These are phyloP conservation scores for Panellus pusillus DNA, from an alignment of 768 basidiomycete genomes.

Conservation along the genomic window DNA sequence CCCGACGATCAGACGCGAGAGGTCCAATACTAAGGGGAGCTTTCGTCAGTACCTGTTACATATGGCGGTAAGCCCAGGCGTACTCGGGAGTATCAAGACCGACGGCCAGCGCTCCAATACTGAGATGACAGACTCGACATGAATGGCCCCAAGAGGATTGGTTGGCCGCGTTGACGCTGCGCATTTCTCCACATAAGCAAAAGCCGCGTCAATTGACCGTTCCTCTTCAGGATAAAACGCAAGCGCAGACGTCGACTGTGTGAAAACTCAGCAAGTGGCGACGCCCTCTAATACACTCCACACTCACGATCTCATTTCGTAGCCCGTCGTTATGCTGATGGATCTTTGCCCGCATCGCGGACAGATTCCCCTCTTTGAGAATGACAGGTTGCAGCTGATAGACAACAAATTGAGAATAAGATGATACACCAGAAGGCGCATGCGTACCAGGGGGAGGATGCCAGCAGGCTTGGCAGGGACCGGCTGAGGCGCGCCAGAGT, in stretches of 20 bases:
- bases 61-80: slow-evolving; percentile 13
- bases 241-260: slow-evolving; percentile 67
- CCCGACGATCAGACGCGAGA: slow-evolving; percentile 73
- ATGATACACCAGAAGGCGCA: background rate
- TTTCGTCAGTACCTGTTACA: background rate
- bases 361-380: slow-evolving; percentile 84
- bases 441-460: slow-evolving; percentile 53
- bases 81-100: slow-evolving; percentile 72
- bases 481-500: slow-evolving; percentile 44
- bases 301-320: slow-evolving; percentile 65
- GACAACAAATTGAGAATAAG: background rate
- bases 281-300: background rate
- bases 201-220: slow-evolving; percentile 57
- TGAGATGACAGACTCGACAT: slow-evolving; percentile 61
- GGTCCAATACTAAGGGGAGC: slow-evolving; percentile 69
- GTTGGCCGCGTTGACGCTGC: slow-evolving; percentile 39
- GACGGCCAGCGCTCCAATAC: slow-evolving; percentile 76
- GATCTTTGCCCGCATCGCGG: slow-evolving; percentile 78
- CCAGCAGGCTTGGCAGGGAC: slow-evolving; percentile 35
- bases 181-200: slow-evolving; percentile 55
- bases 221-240: slow-evolving; percentile 71
- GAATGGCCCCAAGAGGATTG: slow-evolving; percentile 39
- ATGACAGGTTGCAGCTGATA: slow-evolving; percentile 59
- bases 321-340: slow-evolving; percentile 72
- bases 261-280: slow-evolving; percentile 1